phyloP scores from a whole-genome alignment of 192 early-diverging fungal species.

The Coemansia sp. region DNA sequence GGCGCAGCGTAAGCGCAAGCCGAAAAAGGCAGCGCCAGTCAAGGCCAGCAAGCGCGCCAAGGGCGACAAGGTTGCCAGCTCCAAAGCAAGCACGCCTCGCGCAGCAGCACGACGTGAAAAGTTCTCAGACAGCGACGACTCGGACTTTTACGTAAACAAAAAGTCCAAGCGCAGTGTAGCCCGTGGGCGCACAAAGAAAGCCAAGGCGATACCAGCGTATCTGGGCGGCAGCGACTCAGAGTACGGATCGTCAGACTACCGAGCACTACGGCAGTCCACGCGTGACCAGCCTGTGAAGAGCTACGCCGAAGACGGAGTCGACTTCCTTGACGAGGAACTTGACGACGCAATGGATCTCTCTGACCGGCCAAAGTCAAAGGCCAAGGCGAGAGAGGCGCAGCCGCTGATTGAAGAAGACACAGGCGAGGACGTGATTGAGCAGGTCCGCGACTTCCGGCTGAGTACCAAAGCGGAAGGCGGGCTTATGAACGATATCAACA shows the following conservation, averaged over 20 bases:
- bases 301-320: conserved; percentile 53
- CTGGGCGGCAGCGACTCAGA: conserved; percentile 53
- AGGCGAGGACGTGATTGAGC: conserved; percentile 49
- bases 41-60: conserved; percentile 48
- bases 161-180: conserved; percentile 36
- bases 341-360: conserved; percentile 39
- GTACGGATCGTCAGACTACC: conserved; percentile 49
- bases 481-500: conserved; percentile 42
- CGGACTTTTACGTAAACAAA: conserved; percentile 38
- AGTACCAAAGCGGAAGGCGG: conserved; percentile 21
- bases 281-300: conserved; percentile 42
- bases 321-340: conserved; percentile 42
- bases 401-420: conserved; percentile 48
- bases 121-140: conserved; percentile 51
- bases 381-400: conserved; percentile 26
- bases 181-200: conserved; percentile 35
- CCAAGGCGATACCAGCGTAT: conserved; percentile 30
- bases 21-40: conserved; percentile 23
- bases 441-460: conserved; percentile 51
- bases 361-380: conserved; percentile 14
- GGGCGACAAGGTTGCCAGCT: conserved; percentile 7
- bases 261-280: conserved; percentile 42
- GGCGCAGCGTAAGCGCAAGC: conserved; percentile 53
- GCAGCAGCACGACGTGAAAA: conserved; percentile 17
- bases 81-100: conserved; percentile 7